Evolutionary conservation across 1,284 basidiomycete genomes (phyloP).

Genomic region (Leccinum variabile): DNA sequence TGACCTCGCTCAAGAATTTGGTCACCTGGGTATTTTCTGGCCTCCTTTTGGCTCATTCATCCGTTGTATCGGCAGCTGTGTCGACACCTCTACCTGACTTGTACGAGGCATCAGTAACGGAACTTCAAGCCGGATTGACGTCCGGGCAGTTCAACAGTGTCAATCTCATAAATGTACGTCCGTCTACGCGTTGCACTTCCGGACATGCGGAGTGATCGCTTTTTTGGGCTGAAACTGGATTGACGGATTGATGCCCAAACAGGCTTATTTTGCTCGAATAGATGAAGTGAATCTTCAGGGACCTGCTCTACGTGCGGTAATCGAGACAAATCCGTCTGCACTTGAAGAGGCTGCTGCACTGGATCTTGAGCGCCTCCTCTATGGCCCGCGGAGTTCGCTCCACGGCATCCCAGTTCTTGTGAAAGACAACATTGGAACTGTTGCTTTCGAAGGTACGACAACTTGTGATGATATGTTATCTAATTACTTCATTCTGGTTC

Average conservation of each 20-base stretch:
- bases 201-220: not conserved
- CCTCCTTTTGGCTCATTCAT: conserved; percentile 7
- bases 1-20: conserved; percentile 6
- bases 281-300: conserved; percentile 70
- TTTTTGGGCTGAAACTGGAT: not conserved
- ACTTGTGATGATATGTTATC: not conserved
- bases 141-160: conserved; percentile 59
- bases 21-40: conserved; percentile 12
- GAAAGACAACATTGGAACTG: conserved; percentile 70
- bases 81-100: conserved; percentile 48
- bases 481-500: not conserved
- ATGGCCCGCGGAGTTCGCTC: conserved; percentile 51
- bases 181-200: no score
- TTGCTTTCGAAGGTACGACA: conserved; percentile 53
- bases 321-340: conserved; percentile 64
- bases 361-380: conserved; percentile 51
- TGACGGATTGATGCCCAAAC: not conserved
- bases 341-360: conserved; percentile 51
- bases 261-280: conserved; percentile 71
- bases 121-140: conserved; percentile 55
- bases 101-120: conserved; percentile 59
- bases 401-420: conserved; percentile 72
- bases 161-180: conserved; percentile 58
- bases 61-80: conserved; percentile 14
- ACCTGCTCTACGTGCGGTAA: conserved; percentile 57